Evolutionary conservation across 1,139 yeast genomes (phyloP).

Genomic region (Kodamaea sp.): DNA sequence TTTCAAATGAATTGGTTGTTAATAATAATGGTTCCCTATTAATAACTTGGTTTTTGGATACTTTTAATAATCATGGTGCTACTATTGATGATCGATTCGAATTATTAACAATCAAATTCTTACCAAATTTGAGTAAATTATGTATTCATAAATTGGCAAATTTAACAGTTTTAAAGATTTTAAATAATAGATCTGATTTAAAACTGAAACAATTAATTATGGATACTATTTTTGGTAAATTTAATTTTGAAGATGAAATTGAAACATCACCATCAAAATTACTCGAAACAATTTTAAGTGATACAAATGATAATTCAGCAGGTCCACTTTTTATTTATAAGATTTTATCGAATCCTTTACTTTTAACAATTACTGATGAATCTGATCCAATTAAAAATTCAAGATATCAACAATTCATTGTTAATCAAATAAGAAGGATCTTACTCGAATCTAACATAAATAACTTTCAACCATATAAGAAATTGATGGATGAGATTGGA

Average conservation of each 20-base stretch:
- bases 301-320: slow-evolving; percentile 52
- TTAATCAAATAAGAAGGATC: slow-evolving; percentile 57
- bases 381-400: slow-evolving; percentile 18
- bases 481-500: slow-evolving; percentile 92
- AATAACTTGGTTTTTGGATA: slow-evolving; percentile 92
- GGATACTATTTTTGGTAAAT: slow-evolving; percentile 60
- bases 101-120: slow-evolving; percentile 46
- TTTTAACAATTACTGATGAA: slow-evolving; percentile 39
- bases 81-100: slow-evolving; percentile 30
- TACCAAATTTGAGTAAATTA: slow-evolving; percentile 59
- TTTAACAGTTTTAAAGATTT: slow-evolving; percentile 73
- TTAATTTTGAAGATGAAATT: slow-evolving; percentile 25
- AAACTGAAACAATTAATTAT: slow-evolving; percentile 60
- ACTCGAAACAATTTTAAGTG: slow-evolving; percentile 45
- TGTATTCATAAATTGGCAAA: slow-evolving; percentile 88
- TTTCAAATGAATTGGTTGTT: slow-evolving; percentile 75
- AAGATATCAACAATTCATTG: slow-evolving; percentile 56
- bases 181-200: slow-evolving; percentile 66
- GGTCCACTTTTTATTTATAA: slow-evolving; percentile 88
- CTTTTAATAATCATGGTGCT: slow-evolving; percentile 59
- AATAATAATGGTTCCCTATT: slow-evolving; percentile 87
- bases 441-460: slow-evolving; percentile 54
- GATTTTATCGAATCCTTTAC: slow-evolving; percentile 61
- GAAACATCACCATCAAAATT: slow-evolving; percentile 26
- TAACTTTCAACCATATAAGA: slow-evolving; percentile 71